Evolutionary conservation across 2,329 filamentous ascomycete species (phyloP).

Genomic region (Arthroderma sp.): DNA sequence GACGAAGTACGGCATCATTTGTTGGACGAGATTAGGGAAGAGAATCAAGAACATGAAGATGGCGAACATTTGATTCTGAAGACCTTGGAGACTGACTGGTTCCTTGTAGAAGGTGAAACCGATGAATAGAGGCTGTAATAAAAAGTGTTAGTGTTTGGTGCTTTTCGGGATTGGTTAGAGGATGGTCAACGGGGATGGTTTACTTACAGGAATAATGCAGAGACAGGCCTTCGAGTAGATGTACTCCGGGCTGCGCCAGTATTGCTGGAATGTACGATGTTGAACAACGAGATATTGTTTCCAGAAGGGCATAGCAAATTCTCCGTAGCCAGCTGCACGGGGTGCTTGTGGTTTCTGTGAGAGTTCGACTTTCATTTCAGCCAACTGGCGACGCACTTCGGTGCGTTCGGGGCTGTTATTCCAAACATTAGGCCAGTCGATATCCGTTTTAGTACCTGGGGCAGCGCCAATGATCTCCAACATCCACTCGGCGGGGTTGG

Average conservation of each 20-base stretch:
- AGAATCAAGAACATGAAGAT: slow-evolving; percentile 78
- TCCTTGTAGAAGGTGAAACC: slow-evolving; percentile 72
- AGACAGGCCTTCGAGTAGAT: slow-evolving; percentile 71
- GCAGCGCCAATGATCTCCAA: slow-evolving; percentile 47
- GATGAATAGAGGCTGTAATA: slow-evolving; percentile 52
- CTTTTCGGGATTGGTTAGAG: not conserved
- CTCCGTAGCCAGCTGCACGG: slow-evolving; percentile 28
- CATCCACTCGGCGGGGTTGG: slow-evolving; percentile 69
- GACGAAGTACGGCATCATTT: slow-evolving; percentile 48
- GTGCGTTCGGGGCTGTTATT: slow-evolving; percentile 42
- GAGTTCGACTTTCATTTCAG: slow-evolving; percentile 38
- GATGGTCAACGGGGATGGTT: not conserved
- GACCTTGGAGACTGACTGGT: slow-evolving; percentile 59
- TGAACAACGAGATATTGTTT: slow-evolving; percentile 56
- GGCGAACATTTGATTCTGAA: slow-evolving; percentile 83
- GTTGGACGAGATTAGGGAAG: slow-evolving; percentile 48
- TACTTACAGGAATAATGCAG: slow-evolving; percentile 41
- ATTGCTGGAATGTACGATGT: slow-evolving; percentile 71
- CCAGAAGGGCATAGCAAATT: slow-evolving; percentile 67
- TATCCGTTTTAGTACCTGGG: slow-evolving; percentile 42
- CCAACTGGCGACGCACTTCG: slow-evolving; percentile 31
- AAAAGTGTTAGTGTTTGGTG: not conserved
- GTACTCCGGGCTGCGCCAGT: slow-evolving; percentile 81
- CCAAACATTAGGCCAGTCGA: slow-evolving; percentile 42
- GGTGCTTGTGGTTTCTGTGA: slow-evolving; percentile 14